Base-by-base conservation (phyloP, 768 basidiomycete genomes). In the Pleurotus salmoneostramineus region DNA sequence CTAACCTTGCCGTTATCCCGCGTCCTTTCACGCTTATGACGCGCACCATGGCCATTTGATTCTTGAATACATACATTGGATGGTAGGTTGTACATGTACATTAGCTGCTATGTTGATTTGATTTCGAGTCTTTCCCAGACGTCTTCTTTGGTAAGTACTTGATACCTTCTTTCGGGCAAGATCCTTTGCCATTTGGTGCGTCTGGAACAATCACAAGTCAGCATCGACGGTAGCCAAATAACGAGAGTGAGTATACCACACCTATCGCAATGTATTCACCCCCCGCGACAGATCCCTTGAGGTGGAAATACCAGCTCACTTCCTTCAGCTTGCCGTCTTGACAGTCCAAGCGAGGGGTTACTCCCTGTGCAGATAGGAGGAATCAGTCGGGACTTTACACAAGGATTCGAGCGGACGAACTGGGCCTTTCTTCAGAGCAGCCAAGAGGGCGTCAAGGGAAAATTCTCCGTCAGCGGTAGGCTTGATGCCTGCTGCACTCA, bases 401-500 rank as follows among this genome's bases (percentile, higher is more conserved):
- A 10, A 33, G 7, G 36, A 51, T 27, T 21, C 21, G 31, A 8
- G n/a, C 21, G 17, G 10, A 17, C 2, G 21, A 59, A 83, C 86
- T 33, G 81, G 84, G 4, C 76, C 83, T 8, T 71, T 56, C 67
- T 80, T 74, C 49, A 91, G 72, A 2, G 87, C 89, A 37, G 76
- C 66, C 8, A 76, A 75, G 47, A 91, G 65, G 7, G 75, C 65
- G 11, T 81, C 72, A 14, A 89, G 76, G 0, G 82, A 82, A 67
- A 84, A 84, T 0, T 88, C 89, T 62, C 71, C 66, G 59, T 69
- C 74, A 2, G 74, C 71, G n/a, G 79, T 80, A 10, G 93, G 93
- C 3, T 80, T 82, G 63, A 94, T 93, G 27, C 90, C 90, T n/a
- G 79, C 85, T 17, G 79, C 72, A 11, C 75, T 71, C 42, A 94